Base-by-base conservation (phyloP, 2,329 filamentous ascomycete species). In the Claviceps purpurea region DNA sequence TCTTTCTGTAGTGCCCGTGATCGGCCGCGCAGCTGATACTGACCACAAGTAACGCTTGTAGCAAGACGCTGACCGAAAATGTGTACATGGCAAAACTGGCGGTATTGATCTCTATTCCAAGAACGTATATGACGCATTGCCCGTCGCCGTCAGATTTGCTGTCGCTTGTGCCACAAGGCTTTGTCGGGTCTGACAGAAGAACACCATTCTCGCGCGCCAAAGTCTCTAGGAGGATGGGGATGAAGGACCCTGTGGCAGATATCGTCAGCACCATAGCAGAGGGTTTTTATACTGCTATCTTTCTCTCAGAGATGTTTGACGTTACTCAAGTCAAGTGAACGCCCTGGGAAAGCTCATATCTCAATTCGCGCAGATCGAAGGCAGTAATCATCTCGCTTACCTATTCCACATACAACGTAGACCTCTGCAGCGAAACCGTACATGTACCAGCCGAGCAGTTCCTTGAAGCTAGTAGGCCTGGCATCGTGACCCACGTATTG, bases 61-160 rank as follows among this genome's bases (percentile, higher is more conserved):
- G 68, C 20, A 96, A 68, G 1, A 98, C 93, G 64, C 88, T 94
- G 62, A 94, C 74, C 53, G 89, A 95, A 68, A 98, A 98, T 2
- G 89, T 96, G 70, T 97, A 97, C 89, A 97, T 95, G 65, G 89
- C 91, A 67, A 97, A 96, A 67, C 87, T 94, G 39, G 91, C 90
- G 1, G 91, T 96, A 68, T 97, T 97, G 70, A 98, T 84, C 62
- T 95, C 84, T 54, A 86, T 67, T 5, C 91, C 91, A 24, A 95
- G 71, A 5, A 97, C 73, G 57, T 84, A 80, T 54, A 97, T 81
- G 54, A 97, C 74, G 64, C 93, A 98, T 65, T 94, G 88, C 48
- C 75, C 76, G 43, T 73, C 72, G 58, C 73, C 70, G 51, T 71
- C 65, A 39, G 63, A 64, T 51, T 77, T 77, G 57, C 70, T 73